Evolutionary conservation across 2,329 filamentous ascomycete genomes (phyloP), one percentile per base, ranked within the genome.

Genomic region (Xylaria sp.): DNA sequence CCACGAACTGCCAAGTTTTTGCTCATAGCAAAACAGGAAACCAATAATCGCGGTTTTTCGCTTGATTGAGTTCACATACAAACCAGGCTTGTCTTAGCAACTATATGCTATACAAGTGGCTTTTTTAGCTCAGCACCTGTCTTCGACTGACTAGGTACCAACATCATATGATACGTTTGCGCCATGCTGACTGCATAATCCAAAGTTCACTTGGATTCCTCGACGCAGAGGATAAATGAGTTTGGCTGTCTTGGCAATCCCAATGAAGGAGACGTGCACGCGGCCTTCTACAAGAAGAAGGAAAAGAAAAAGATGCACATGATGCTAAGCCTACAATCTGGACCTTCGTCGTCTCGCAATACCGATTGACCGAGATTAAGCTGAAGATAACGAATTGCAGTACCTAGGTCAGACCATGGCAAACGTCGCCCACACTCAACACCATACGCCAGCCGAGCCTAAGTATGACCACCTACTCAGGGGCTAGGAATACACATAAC

Each of bases 121-220:
- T n/a, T n/a, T n/a, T n/a, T n/a, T n/a, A n/a, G n/a, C n/a, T n/a
- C n/a, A n/a, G n/a, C n/a, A n/a, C n/a, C n/a, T n/a, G n/a, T n/a
- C n/a, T n/a, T n/a, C n/a, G n/a, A n/a, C n/a, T n/a, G n/a, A n/a
- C n/a, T n/a, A n/a, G n/a, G n/a, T n/a, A n/a, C n/a, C n/a, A n/a
- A n/a, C n/a, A n/a, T n/a, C n/a, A n/a, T n/a, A n/a, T n/a, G n/a
- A n/a, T n/a, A n/a, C n/a, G n/a, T n/a, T n/a, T n/a, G n/a, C n/a
- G n/a, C n/a, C n/a, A n/a, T n/a, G 52, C 55, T 56, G 52, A 51
- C 51, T 51, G 58, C 45, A 61, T 61, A 23, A 21, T 19, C 25
- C 19, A 21, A 43, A 40, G 35, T 37, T 55, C 50, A 55, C 33
- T 28, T 50, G 15, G 4, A 28, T 19, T 40, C 14, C 23, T 5